These are phyloP conservation scores for Orbilia oligospora DNA, from an alignment of 2,329 filamentous ascomycete genomes.

Conservation along the genomic window DNA sequence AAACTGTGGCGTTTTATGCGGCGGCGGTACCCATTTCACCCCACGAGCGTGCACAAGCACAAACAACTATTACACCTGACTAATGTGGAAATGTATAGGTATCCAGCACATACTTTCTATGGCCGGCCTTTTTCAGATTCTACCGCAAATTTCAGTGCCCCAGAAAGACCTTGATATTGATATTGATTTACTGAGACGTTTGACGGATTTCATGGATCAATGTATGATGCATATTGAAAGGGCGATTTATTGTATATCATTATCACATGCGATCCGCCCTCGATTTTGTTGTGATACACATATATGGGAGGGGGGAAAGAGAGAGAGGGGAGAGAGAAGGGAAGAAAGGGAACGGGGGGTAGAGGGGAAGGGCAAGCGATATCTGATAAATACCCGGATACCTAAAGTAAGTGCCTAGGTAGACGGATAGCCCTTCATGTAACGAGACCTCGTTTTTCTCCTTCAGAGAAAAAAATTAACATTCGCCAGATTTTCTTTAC, in stretches of 20 bases:
- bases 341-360: no score
- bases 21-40: constrained; percentile 4
- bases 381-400: not conserved
- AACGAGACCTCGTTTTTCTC: constrained; percentile 88
- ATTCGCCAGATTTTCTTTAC: constrained; percentile 98
- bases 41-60: not conserved
- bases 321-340: no score
- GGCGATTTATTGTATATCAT: no score
- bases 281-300: no score
- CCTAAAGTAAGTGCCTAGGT: not conserved
- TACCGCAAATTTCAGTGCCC: no score
- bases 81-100: constrained; percentile 3
- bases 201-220: no score
- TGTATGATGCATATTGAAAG: no score
- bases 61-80: constrained; percentile 12
- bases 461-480: constrained; percentile 97
- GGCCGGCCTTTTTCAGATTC: no score
- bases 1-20: constrained; percentile 34
- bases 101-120: no score
- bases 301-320: no score
- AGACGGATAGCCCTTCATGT: constrained; percentile 69
- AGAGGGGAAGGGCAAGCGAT: no score
- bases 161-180: not conserved
- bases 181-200: not conserved
- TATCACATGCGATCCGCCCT: no score